phyloP scores from a whole-genome alignment of 768 basidiomycete genomes.

The Postia placenta region DNA sequence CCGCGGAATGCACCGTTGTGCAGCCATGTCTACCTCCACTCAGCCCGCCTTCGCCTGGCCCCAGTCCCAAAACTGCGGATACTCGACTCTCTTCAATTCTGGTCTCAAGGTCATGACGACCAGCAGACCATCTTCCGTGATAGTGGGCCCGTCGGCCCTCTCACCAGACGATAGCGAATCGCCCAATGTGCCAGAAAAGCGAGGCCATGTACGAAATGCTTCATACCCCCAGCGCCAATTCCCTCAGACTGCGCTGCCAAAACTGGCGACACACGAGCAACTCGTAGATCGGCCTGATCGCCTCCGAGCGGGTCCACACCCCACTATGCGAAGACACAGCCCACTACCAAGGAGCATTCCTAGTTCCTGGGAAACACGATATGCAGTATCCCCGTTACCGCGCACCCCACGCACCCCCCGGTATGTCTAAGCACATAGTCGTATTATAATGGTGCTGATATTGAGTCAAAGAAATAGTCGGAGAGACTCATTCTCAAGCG shows the following conservation, averaged over 20 bases:
- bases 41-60: neutral
- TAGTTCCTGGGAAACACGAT: neutral
- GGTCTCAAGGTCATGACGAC: constrained; percentile 27
- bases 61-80: constrained; percentile 7
- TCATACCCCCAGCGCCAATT: neutral
- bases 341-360: too few species aligned
- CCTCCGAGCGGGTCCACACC: neutral
- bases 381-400: neutral
- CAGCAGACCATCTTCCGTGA: constrained; percentile 7
- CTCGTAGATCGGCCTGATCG: neutral
- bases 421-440: too few species aligned
- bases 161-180: neutral
- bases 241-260: neutral
- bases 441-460: too few species aligned
- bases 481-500: neutral
- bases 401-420: too few species aligned
- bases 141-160: neutral
- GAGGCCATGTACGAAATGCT: neutral
- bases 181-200: neutral
- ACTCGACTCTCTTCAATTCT: constrained; percentile 30
- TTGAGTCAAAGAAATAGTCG: too few species aligned
- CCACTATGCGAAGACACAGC: neutral
- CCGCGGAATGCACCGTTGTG: neutral
- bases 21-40: neutral
- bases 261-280: neutral